Conservation (phyloP, 805 yeast species). For the Lipomyces starkeyi region DNA sequence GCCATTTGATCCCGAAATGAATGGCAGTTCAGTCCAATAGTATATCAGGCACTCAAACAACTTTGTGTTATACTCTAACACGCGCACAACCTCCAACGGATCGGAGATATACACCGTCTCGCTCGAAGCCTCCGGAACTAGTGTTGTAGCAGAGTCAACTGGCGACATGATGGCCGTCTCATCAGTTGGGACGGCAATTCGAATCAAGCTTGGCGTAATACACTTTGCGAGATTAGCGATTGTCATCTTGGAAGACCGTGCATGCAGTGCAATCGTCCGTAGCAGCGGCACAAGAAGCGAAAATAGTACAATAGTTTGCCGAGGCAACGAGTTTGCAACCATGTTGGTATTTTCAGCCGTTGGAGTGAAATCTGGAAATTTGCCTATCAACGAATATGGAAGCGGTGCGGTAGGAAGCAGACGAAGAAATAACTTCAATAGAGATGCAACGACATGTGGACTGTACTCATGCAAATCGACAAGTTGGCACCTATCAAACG, state of each 20-base stretch:
- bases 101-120: slow-evolving; percentile 23
- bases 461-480: slow-evolving; percentile 64
- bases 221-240: slow-evolving; percentile 30
- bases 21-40: slow-evolving; percentile 32
- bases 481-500: slow-evolving; percentile 56
- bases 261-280: slow-evolving; percentile 30
- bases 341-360: slow-evolving; percentile 25
- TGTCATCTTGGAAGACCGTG: slow-evolving; percentile 25
- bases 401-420: slow-evolving; percentile 62
- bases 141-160: neutral
- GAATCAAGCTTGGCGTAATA: slow-evolving; percentile 33
- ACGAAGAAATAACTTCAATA: slow-evolving; percentile 53
- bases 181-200: slow-evolving; percentile 24
- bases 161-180: slow-evolving; percentile 3
- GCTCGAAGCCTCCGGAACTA: neutral
- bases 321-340: slow-evolving; percentile 25
- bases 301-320: slow-evolving; percentile 32
- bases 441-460: slow-evolving; percentile 56
- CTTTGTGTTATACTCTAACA: slow-evolving; percentile 31
- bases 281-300: slow-evolving; percentile 34
- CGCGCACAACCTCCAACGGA: slow-evolving; percentile 27
- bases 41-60: slow-evolving; percentile 34
- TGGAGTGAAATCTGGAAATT: slow-evolving; percentile 41
- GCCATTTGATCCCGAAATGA: neutral
- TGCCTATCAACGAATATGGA: slow-evolving; percentile 43